A percentile compares a stretch with the other conserved stretches of the same genome.
Evolutionary conservation across 768 basidiomycete species (phyloP).

Genomic region (Tulasnella sp.): DNA sequence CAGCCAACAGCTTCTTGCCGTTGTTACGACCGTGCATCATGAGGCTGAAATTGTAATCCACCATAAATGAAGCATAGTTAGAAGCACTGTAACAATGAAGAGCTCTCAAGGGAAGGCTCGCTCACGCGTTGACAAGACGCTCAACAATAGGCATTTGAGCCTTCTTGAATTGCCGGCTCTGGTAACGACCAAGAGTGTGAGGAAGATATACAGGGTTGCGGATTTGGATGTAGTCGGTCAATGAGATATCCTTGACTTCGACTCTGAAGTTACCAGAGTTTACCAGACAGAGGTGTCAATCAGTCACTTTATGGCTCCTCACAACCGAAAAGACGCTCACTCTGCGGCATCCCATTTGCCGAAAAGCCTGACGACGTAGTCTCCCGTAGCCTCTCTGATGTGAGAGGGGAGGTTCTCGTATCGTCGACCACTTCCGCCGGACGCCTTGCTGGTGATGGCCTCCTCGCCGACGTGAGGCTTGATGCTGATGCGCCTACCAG

Average conservation of each 20-base stretch:
- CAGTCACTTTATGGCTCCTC: not conserved
- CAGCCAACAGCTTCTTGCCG: conserved; percentile 97
- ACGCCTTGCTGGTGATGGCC: not conserved
- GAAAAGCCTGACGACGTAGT: conserved; percentile 81
- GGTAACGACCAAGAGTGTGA: conserved; percentile 98
- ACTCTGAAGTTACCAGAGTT: conserved; percentile 52
- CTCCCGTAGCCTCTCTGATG: conserved; percentile 72
- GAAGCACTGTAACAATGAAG: not conserved
- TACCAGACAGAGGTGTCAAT: not conserved
- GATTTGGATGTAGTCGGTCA: conserved; percentile 99
- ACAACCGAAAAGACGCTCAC: conserved; percentile 51
- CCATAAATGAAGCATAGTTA: not conserved
- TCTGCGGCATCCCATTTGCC: conserved; percentile 98
- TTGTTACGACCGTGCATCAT: conserved; percentile 99
- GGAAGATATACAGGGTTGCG: conserved; percentile 96
- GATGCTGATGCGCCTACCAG: conserved; percentile 1
- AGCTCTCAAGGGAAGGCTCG: conserved; percentile 19
- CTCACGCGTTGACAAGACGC: conserved; percentile 93
- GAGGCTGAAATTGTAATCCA: conserved; percentile 51
- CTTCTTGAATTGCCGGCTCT: conserved; percentile 99
- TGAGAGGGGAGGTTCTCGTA: conserved; percentile 61
- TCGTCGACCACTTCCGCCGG: conserved; percentile 8
- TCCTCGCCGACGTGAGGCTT: conserved; percentile 5
- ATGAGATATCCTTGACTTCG: conserved; percentile 98
- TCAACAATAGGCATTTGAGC: conserved; percentile 99